Evolutionary conservation across 257 asterid genomes (phyloP), one percentile per base, ranked within the genome.

Genomic region (Solanum neorickii): DNA sequence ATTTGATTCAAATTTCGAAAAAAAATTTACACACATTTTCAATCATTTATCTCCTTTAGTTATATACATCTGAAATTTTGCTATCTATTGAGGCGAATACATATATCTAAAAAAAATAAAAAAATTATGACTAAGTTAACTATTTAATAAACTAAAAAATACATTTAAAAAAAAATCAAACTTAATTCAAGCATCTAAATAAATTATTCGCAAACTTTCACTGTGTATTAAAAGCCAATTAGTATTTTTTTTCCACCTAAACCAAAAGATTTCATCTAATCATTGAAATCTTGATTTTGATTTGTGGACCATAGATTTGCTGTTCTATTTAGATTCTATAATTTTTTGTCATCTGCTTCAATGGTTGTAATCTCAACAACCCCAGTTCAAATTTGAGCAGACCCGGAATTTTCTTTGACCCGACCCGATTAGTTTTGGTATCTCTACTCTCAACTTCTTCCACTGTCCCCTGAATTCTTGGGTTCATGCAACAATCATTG

Each of bases 401-500:
- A n/a, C 37, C 37, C 83, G 31, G 6, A 41, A 3, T 41, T 76
- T 47, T 16, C 42, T 18, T 82, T 29, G 29, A 42, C 59, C 83
- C 83, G 31, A 82, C 46, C 69, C 13, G 42, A 1, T 27, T 41
- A 42, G 16, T 42, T 23, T 37, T 42, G 35, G 65, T 56, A 77
- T 47, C 10, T 46, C 0, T 66, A 46, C 66, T 46, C 42, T 15
- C 25, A 46, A 85, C 78, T 70, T 31, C 87, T 23, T 41, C 18
- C 68, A 62, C 60, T 66, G 8, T 41, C 10, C 12, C 82, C 75
- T n/a, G 5, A 42, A 23, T 66, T n/a, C 25, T 10, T 39, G 86
- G 73, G 68, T 62, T 75, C 88, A 94, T 94, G 97, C 92, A 91
- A 12, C 91, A 91, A 83, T 85, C 90, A 82, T 46, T 93, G 52